These are phyloP conservation scores for Microsporum ferrugineum DNA, from an alignment of 2,329 filamentous ascomycete species.

Conservation along the genomic window DNA sequence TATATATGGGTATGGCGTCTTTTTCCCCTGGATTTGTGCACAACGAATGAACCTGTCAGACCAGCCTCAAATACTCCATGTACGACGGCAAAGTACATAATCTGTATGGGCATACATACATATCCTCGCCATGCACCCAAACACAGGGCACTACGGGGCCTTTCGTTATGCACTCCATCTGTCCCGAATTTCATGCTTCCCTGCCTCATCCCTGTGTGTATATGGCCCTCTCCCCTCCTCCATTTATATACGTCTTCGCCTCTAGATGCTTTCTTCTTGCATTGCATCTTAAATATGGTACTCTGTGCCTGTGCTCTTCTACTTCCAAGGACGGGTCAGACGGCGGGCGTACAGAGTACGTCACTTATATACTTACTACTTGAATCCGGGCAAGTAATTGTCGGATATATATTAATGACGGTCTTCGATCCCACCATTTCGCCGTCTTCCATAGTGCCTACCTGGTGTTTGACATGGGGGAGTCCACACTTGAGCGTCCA, in stretches of 20 bases:
- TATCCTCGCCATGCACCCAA: background rate
- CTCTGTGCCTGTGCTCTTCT: background rate
- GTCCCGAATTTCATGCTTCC: background rate
- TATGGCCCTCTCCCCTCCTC: background rate
- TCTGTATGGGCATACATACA: background rate
- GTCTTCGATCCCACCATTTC: background rate
- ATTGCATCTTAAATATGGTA: background rate
- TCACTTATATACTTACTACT: background rate
- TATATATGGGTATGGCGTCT: background rate
- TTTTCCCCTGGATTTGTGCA: background rate
- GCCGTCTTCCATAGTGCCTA: background rate
- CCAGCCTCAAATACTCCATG: background rate
- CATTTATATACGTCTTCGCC: background rate
- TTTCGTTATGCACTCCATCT: background rate
- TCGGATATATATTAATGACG: background rate
- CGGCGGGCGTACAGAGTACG: background rate
- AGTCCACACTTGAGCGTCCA: background rate
- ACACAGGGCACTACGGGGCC: background rate
- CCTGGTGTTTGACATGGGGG: background rate
- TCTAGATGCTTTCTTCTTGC: background rate
- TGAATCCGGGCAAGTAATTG: background rate
- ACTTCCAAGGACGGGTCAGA: background rate
- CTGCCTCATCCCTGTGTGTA: background rate
- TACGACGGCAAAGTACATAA: background rate
- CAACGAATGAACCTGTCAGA: background rate